These are phyloP conservation scores for Lasiosphaeris hirsuta DNA, from an alignment of 495 filamentous ascomycete species.

Conservation along the genomic window DNA sequence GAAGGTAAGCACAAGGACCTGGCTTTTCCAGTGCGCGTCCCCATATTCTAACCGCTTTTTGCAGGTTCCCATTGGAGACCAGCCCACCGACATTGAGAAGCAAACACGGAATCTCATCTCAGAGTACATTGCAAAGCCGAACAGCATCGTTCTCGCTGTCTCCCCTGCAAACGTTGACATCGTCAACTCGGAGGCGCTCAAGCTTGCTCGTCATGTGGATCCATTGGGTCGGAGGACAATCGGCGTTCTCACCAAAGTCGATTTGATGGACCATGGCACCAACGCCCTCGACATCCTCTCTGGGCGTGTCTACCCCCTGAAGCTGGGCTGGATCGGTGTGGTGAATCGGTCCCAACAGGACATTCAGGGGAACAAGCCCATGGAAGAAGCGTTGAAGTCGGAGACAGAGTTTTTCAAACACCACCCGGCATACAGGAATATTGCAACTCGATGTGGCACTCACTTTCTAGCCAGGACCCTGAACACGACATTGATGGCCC, in stretches of 20 bases:
- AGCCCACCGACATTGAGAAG: constrained; percentile 97
- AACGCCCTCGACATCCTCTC: constrained; percentile 97
- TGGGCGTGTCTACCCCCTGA: constrained; percentile 92
- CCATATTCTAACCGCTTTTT: constrained; percentile 10
- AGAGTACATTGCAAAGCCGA: constrained; percentile 98
- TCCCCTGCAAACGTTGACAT: constrained; percentile 98
- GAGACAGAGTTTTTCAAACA: constrained; percentile 96
- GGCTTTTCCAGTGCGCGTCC: not conserved
- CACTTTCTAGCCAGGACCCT: constrained; percentile 94
- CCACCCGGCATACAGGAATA: constrained; percentile 95
- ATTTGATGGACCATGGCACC: constrained; percentile 98
- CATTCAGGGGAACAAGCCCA: constrained; percentile 89
- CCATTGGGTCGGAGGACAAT: constrained; percentile 93
- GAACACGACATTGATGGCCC: constrained; percentile 90
- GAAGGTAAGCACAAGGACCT: constrained; percentile 58
- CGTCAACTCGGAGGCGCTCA: constrained; percentile 97
- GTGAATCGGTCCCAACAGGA: constrained; percentile 98
- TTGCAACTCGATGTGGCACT: constrained; percentile 89
- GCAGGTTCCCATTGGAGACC: constrained; percentile 92
- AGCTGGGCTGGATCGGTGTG: constrained; percentile 96
- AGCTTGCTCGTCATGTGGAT: constrained; percentile 95
- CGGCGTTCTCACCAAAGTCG: constrained; percentile 94
- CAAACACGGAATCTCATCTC: constrained; percentile 95
- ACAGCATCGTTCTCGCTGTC: constrained; percentile 95
- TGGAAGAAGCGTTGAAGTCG: constrained; percentile 82